Percentiles rank a stretch among this genome's conserved stretches.
phyloP scores from a whole-genome alignment of 805 yeast genomes.

The Candida loeiensis region DNA sequence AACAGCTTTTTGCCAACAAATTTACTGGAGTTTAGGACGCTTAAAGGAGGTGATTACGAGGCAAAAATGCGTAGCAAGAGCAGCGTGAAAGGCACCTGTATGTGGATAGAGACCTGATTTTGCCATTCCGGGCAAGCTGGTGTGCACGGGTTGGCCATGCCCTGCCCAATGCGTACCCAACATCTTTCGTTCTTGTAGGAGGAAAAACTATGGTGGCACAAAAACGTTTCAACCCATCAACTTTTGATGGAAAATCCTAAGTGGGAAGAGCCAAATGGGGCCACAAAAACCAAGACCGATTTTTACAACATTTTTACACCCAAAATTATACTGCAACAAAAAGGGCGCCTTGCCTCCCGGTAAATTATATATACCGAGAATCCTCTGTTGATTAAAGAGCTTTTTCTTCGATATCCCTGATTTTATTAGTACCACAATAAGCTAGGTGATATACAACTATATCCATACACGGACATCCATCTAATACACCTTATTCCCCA shows the following conservation, averaged over 20 bases:
- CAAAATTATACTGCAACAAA: constrained; percentile 4
- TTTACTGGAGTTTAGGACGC: neutral
- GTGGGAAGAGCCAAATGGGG: neutral
- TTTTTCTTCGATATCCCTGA: constrained; percentile 5
- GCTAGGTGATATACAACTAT: neutral
- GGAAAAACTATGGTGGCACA: neutral
- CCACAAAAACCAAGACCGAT: neutral
- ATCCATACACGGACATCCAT: neutral
- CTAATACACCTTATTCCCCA: neutral
- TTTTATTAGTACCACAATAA: constrained; percentile 7
- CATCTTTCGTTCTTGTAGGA: neutral
- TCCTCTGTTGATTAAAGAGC: neutral
- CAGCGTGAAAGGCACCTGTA: neutral
- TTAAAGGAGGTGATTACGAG: too few relatives aligned
- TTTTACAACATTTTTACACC: constrained; percentile 3
- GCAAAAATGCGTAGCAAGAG: neutral
- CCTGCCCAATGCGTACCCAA: too few relatives aligned
- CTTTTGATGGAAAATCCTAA: neutral
- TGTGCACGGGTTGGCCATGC: too few relatives aligned
- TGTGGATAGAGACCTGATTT: neutral
- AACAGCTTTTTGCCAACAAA: constrained; percentile 6
- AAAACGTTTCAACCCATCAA: constrained; percentile 3
- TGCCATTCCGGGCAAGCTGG: neutral
- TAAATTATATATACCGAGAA: constrained; percentile 1
- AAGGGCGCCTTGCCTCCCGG: constrained; percentile 4